These are phyloP conservation scores for Leccinum variicolor DNA, from an alignment of 768 basidiomycete genomes.

Conservation along the genomic window DNA sequence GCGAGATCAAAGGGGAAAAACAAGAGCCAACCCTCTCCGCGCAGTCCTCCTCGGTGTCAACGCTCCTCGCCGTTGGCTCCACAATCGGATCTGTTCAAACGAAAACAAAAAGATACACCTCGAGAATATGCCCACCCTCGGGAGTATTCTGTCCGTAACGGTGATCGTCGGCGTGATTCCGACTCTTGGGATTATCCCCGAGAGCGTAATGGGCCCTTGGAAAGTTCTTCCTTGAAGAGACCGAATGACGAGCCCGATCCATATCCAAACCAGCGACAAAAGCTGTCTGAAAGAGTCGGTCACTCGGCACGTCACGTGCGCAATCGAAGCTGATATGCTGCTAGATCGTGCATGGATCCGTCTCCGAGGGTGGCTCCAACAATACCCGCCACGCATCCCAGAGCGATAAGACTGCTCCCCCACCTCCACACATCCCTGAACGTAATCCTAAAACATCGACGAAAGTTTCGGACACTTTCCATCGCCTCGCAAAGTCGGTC, in stretches of 20 bases:
- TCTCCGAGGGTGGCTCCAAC: conserved; percentile 3
- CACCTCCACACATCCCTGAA: conserved; percentile 1
- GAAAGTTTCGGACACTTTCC: conserved; percentile 33
- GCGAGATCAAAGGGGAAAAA: conserved; percentile 23
- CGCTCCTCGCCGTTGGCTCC: conserved; percentile 38
- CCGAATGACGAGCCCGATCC: conserved; percentile 20
- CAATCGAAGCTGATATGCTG: conserved; percentile 9
- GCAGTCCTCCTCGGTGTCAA: conserved; percentile 16
- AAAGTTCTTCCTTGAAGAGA: conserved; percentile 23
- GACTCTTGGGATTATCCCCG: conserved; percentile 21
- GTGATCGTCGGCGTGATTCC: conserved; percentile 23
- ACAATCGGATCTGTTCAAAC: conserved; percentile 43
- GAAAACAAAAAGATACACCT: conserved; percentile 21
- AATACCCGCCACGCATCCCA: conserved; percentile 3
- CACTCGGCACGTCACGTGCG: background rate
- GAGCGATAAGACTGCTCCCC: conserved; percentile 3
- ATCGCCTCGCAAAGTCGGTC: conserved; percentile 36
- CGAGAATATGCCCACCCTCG: conserved; percentile 22
- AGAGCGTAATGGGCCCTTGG: conserved; percentile 17
- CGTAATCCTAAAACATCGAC: conserved; percentile 3
- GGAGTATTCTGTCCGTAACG: conserved; percentile 18
- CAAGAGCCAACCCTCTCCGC: conserved; percentile 16
- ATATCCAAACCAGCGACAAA: conserved; percentile 29
- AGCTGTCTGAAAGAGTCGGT: conserved; percentile 27
- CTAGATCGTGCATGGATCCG: conserved; percentile 13